Evolutionary conservation across 208 protist genomes (phyloP), one percentile per base, ranked within the genome.

Genomic region (Vickermania ingenoplastis): DNA sequence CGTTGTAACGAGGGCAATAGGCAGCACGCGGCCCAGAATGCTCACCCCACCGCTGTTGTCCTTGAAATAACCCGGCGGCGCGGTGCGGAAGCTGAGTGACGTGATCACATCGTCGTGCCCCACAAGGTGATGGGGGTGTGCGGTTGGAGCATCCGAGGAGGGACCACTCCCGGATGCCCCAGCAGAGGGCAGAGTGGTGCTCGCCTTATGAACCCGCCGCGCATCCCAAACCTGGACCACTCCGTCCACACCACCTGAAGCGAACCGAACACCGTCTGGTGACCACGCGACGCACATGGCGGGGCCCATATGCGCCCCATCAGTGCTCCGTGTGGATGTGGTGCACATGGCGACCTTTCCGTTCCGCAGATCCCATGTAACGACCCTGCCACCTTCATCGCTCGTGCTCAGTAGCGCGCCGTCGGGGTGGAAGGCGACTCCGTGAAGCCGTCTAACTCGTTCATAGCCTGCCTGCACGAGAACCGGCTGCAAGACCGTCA

Each of bases 31-130:
- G 31, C 56, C 57, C 27, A 41, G 14, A 23, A 59, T 24, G 5
- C 36, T 17, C 17, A 29, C 30, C 2, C 2, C 60, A 57, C 55
- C 60, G 36, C 31, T 31, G 36, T 21, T 45, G 23, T 7, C 41
- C 14, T n/a, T 48, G 48, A 27, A 27, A 30, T 3, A 3, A 0
- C 13, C 13, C 27, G 65, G 21, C 2, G 72, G 67, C 52, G 83
- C 77, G 0, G 64, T 41, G 59, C 74, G 83, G 63, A 88, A 91
- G 27, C 67, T 63, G 25, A 94, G 27, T 4, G 88, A 94, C 2
- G 84, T 92, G 27, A 94, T 48, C n/a, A 81, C 81, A 55, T 94
- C 88, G 14, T 86, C 75, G 62, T 94, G 88, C 2, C 84, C 84
- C 2, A 83, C 59, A 30, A 94, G 64, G 11, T 45, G 36, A 45